These are phyloP conservation scores for Platanus orientalis DNA, from an alignment of 164 flowering plant genomes.

Conservation along the genomic window DNA sequence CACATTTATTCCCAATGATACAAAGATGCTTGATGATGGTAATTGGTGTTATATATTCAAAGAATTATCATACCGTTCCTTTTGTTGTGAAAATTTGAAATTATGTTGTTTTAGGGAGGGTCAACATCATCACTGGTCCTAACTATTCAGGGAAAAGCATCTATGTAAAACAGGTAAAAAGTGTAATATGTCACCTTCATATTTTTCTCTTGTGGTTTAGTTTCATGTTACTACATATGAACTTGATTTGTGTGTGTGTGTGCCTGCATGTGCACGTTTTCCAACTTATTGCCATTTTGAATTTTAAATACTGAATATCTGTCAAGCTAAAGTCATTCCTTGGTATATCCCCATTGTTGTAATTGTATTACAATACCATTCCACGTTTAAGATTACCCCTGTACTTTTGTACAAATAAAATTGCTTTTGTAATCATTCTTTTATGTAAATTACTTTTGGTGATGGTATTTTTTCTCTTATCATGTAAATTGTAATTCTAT, in stretches of 20 bases:
- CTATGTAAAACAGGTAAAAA: slow-evolving; percentile 80
- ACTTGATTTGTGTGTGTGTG: neutral
- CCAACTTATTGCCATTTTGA: too few relatives aligned
- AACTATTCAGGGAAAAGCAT: slow-evolving; percentile 97
- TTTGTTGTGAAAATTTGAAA: neutral
- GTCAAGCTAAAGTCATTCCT: too few relatives aligned
- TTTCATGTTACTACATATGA: neutral
- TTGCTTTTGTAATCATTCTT: too few relatives aligned
- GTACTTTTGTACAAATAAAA: too few relatives aligned
- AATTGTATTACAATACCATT: too few relatives aligned
- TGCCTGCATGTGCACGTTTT: neutral
- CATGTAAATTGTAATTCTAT: too few relatives aligned
- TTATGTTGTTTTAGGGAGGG: slow-evolving; percentile 55
- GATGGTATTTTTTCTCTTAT: too few relatives aligned
- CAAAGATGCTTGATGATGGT: slow-evolving; percentile 69
- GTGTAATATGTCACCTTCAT: neutral
- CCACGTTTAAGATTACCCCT: too few relatives aligned
- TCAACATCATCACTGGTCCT: slow-evolving; percentile 89
- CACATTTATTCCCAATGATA: slow-evolving; percentile 94
- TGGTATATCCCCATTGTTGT: too few relatives aligned
- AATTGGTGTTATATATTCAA: slow-evolving; percentile 6
- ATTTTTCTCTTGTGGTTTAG: neutral
- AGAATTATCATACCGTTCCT: neutral
- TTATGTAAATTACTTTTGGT: too few relatives aligned
- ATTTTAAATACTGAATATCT: too few relatives aligned